phyloP scores from a whole-genome alignment of 2,329 filamentous ascomycete genomes.

The Cladophialophora psammophila region DNA sequence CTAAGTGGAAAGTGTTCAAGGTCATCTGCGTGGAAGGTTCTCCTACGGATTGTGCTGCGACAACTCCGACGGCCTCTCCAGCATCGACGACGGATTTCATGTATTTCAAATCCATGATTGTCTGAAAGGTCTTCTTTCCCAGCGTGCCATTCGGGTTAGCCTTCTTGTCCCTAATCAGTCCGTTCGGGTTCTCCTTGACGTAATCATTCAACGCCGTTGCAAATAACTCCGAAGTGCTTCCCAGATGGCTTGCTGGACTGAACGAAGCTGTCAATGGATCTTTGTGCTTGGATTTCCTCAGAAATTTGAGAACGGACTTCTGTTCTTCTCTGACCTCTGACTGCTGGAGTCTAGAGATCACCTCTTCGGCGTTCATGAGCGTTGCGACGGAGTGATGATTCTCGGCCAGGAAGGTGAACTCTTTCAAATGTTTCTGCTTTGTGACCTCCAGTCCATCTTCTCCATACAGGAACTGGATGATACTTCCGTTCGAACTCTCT shows the following conservation, averaged over 20 bases:
- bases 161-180: constrained; percentile 67
- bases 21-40: constrained; percentile 99
- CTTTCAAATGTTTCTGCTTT: constrained; percentile 87
- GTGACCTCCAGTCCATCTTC: constrained; percentile 95
- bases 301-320: constrained; percentile 69
- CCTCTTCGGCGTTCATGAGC: constrained; percentile 72
- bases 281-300: constrained; percentile 60
- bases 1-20: constrained; percentile 98
- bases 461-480: constrained; percentile 95
- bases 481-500: constrained; percentile 83
- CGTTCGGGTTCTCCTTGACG: constrained; percentile 74
- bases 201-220: constrained; percentile 76
- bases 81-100: constrained; percentile 90
- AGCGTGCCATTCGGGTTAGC: constrained; percentile 56
- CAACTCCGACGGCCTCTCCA: constrained; percentile 94
- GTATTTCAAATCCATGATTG: constrained; percentile 89
- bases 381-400: constrained; percentile 84
- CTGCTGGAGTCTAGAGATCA: constrained; percentile 23
- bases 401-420: constrained; percentile 88
- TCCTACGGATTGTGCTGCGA: constrained; percentile 94
- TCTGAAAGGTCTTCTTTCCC: constrained; percentile 77
- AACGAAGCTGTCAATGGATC: constrained; percentile 79
- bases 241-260: constrained; percentile 78
- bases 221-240: constrained; percentile 89
- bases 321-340: constrained; percentile 52